Base-by-base conservation (phyloP, 1,284 basidiomycete species). In the Trichosporon ovoides region DNA sequence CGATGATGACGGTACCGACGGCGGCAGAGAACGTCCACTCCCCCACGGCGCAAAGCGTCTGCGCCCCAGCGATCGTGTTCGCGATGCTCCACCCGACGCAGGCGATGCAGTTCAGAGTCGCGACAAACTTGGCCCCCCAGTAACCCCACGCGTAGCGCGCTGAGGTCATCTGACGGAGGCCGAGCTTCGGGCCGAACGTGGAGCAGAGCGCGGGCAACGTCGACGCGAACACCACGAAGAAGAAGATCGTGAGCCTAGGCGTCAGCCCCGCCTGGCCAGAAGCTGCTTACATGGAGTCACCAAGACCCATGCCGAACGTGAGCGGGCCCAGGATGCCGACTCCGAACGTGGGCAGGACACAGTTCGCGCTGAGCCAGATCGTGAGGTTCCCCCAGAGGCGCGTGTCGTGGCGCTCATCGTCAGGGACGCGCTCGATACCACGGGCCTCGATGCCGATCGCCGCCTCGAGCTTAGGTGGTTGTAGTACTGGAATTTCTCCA, bases 111-210 rank as follows among this genome's bases (percentile, higher is more conserved):
- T 71, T 72, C 43, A 70, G 60, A 3, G 64, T 22, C 20, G 68
- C 68, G 60, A 72, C 69, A 11, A 64, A 19, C 62, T 72, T 74
- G 40, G 68, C 68, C 12, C 72, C 72, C 53, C 65, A 69, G 61
- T 61, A 76, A 0, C 78, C 78, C 68, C 77, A 79, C 9, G 73
- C 71, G 66, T 65, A 79, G 10, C 77, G 68, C 11, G 75, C 66
- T n/a, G 74, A 65, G 18, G 75, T 73, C 72, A 79, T 74, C 55
- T 77, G 76, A 16, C 77, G 72, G 7, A 78, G 68, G 35, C 75
- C 74, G 37, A 74, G 70, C 18, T 63, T 61, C 24, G 69, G 68
- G 13, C 73, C 75, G 18, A 73, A 74, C 9, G 68, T 70, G 4
- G 71, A 65, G 60, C 63, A 65, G 61, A 68, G 68, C 18, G 72